Base-by-base conservation (phyloP, 2,329 filamentous ascomycete species). In the Bimuria novae-zelandiae region DNA sequence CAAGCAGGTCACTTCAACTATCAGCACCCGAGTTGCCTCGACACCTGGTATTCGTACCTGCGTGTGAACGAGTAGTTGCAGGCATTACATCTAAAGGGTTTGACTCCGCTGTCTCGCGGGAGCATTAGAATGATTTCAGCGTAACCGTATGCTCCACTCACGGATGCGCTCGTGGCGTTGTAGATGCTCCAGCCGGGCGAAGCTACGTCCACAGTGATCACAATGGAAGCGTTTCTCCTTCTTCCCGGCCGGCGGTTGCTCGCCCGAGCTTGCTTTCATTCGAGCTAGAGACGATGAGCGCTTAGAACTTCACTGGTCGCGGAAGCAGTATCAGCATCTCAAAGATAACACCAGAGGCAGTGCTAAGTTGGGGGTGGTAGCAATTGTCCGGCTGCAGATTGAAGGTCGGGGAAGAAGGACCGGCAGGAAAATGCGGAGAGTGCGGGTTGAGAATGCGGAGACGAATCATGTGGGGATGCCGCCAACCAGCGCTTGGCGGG, bases 11-110 rank as follows among this genome's bases (percentile, higher is more conserved):
- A 57, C 70, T 76, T 47, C 8, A 16, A 8, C 21, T 4, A 23
- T 62, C 42, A 63, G 59, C 57, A 51, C 43, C 45, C 23, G 16
- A 53, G 32, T 10, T 27, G 17, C 2, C 35, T 37, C 8, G 12
- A 14, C 29, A 27, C n/a, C 22, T 16, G 27, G 14, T 17, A 25
- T 10, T 23, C 60, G 25, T 73, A 75, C 74, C 74, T 76, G 61
- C 74, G 64, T 8, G 74, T 75, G 59, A 76, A 76, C 8, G 72
- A 74, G 56, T 74, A 74, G 36, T 74, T 74, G 57, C 74, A 76
- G 54, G 72, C 66, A 33, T 63, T 55, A 55, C 74, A 76, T 35
- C 64, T 60, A 60, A 76, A 76, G 7, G 74, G 74, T 57, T 76
- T 76, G 52, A 75, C 68, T 22, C 74, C 71, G 37, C 72, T 76